These are phyloP conservation scores for Blastocystis sp. DNA, from an alignment of 352 stramenopile species.

Conservation along the genomic window DNA sequence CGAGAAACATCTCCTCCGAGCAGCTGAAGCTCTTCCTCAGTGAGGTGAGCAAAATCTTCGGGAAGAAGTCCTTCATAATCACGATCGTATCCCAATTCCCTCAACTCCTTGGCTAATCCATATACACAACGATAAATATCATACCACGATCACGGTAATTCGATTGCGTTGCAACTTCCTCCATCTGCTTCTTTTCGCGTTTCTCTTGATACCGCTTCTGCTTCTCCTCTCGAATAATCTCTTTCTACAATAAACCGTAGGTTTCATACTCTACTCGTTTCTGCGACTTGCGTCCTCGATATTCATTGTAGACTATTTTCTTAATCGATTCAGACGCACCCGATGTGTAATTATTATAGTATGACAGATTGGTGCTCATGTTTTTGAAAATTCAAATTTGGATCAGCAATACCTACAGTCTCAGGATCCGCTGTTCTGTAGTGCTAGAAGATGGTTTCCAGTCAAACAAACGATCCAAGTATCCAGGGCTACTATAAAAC, in stretches of 20 bases:
- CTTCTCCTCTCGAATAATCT: not conserved
- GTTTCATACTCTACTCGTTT: not conserved
- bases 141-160: slow-evolving; percentile 42
- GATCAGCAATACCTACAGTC: too few species aligned
- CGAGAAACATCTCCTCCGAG: not conserved
- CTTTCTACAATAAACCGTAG: not conserved
- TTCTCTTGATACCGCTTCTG: not conserved
- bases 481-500: too few species aligned
- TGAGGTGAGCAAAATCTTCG: slow-evolving; percentile 39
- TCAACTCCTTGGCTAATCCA: not conserved
- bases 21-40: slow-evolving; percentile 11
- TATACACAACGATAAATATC: not conserved
- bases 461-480: too few species aligned
- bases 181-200: not conserved
- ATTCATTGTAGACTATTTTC: slow-evolving; percentile 27
- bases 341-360: not conserved
- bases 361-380: not conserved
- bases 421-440: too few species aligned
- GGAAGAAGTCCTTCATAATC: slow-evolving; percentile 42
- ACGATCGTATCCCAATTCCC: slow-evolving; percentile 34
- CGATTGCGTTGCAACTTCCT: not conserved
- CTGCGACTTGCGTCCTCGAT: slow-evolving; percentile 38
- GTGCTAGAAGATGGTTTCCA: too few species aligned
- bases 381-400: too few species aligned
- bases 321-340: slow-evolving; percentile 9